These are phyloP conservation scores for Cyberlindnera japonica DNA, from an alignment of 805 yeast species.

Conservation along the genomic window DNA sequence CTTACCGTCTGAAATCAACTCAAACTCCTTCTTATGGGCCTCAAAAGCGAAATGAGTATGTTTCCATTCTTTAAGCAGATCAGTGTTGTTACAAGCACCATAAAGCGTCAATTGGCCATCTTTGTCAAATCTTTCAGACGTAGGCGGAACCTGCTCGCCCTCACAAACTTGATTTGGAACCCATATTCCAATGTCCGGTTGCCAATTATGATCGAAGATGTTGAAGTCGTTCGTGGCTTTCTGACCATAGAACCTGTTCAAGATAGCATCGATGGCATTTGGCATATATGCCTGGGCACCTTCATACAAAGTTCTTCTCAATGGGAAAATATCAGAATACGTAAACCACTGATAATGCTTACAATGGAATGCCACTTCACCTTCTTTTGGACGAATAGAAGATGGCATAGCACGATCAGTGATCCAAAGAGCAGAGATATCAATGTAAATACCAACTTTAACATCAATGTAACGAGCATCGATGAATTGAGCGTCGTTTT, in stretches of 20 bases:
- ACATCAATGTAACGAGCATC: constrained; percentile 46
- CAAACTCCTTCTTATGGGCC: constrained; percentile 29
- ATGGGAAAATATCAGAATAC: constrained; percentile 37
- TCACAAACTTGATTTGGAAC: constrained; percentile 41
- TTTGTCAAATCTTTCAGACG: constrained; percentile 25
- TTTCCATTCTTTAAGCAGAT: constrained; percentile 37
- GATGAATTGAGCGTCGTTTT: constrained; percentile 40
- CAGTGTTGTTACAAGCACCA: constrained; percentile 38
- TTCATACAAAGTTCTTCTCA: constrained; percentile 41
- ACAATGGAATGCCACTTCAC: constrained; percentile 25
- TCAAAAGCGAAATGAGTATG: constrained; percentile 28
- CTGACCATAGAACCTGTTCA: constrained; percentile 36
- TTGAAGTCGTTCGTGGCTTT: constrained; percentile 24
- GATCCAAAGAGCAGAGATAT: constrained; percentile 40
- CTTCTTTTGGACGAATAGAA: constrained; percentile 9
- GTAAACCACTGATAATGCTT: constrained; percentile 29
- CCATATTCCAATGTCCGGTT: constrained; percentile 43
- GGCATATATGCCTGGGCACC: constrained; percentile 47
- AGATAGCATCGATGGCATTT: constrained; percentile 32
- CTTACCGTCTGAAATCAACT: constrained; percentile 22
- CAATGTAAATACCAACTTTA: constrained; percentile 47
- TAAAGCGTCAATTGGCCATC: constrained; percentile 29
- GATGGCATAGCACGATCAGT: constrained; percentile 15
- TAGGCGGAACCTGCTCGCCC: constrained; percentile 26
- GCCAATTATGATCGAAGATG: constrained; percentile 32